Evolutionary conservation across 208 protist species (phyloP).

Genomic region (Leishmania tropica): DNA sequence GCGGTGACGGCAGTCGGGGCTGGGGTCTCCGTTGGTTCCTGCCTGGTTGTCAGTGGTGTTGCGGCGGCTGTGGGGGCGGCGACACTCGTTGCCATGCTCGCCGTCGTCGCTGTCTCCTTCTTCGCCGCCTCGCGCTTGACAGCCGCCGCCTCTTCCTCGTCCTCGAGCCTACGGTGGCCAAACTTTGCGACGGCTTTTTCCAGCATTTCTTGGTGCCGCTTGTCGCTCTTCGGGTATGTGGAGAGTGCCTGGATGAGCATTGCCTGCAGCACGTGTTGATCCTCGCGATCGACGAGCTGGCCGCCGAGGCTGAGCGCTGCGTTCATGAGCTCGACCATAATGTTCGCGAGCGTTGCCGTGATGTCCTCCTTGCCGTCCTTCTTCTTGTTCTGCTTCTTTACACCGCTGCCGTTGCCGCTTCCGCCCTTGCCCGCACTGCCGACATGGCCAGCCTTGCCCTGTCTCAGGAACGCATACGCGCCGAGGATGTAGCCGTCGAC

Average conservation of each 20-base stretch:
- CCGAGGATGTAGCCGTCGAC: constrained; percentile 87
- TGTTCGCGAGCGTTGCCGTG: constrained; percentile 67
- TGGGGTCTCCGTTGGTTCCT: background rate
- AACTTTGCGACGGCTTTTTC: constrained; percentile 80
- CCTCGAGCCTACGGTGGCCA: constrained; percentile 55
- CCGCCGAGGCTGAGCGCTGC: constrained; percentile 86
- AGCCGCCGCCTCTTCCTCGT: constrained; percentile 35
- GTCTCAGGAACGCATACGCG: constrained; percentile 76
- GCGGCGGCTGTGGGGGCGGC: constrained; percentile 4
- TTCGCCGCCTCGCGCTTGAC: constrained; percentile 21
- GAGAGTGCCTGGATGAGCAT: constrained; percentile 76
- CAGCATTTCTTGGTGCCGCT: constrained; percentile 85
- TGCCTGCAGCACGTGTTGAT: constrained; percentile 85
- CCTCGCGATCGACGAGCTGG: constrained; percentile 86
- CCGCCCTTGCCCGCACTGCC: background rate
- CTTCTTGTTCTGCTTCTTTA: constrained; percentile 46
- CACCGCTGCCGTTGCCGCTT: constrained; percentile 5
- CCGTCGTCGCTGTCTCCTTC: constrained; percentile 6
- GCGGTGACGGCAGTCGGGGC: background rate
- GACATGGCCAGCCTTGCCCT: constrained; percentile 21
- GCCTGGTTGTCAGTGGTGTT: background rate
- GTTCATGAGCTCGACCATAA: constrained; percentile 89
- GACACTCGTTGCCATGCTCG: background rate
- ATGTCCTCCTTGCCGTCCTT: constrained; percentile 66
- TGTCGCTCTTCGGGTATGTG: constrained; percentile 77